Evolutionary conservation across 768 basidiomycete genomes (phyloP).

Genomic region (Phylloporus sp.): DNA sequence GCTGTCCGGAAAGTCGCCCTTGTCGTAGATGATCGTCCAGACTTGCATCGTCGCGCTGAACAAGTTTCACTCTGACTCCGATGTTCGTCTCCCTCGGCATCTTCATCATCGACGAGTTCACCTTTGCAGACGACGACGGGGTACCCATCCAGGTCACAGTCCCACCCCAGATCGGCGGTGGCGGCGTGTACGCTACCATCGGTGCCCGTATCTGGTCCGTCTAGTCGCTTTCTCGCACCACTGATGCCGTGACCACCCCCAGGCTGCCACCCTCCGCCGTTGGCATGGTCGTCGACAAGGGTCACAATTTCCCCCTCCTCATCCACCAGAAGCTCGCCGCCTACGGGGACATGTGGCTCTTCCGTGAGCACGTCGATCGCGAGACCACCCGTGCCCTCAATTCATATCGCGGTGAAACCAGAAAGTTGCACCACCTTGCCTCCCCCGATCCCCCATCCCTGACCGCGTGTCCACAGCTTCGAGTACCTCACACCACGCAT

Average conservation of each 20-base stretch:
- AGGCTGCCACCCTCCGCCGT: constrained; percentile 65
- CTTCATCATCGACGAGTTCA: constrained; percentile 88
- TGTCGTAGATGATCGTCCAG: constrained; percentile 39
- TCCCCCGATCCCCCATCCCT: constrained; percentile 6
- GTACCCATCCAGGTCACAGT: not conserved
- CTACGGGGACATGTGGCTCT: constrained; percentile 78
- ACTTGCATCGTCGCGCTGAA: constrained; percentile 37
- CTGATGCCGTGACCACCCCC: not conserved
- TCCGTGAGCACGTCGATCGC: constrained; percentile 52
- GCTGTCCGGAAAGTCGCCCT: constrained; percentile 31
- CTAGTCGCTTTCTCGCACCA: not conserved
- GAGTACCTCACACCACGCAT: constrained; percentile 71
- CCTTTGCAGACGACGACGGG: constrained; percentile 44
- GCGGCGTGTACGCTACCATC: constrained; percentile 77
- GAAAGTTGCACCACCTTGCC: constrained; percentile 49
- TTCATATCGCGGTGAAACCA: constrained; percentile 65
- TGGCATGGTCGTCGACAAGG: constrained; percentile 84
- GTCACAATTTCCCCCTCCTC: constrained; percentile 64
- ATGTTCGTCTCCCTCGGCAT: constrained; percentile 69
- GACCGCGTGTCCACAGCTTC: constrained; percentile 48
- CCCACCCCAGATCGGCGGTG: constrained; percentile 71
- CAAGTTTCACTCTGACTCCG: constrained; percentile 22
- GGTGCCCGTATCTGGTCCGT: constrained; percentile 78
- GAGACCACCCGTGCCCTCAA: constrained; percentile 74
- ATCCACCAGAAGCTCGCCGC: constrained; percentile 52